Evolutionary conservation across 2,329 filamentous ascomycete genomes (phyloP).

Genomic region (Fusarium graminum): DNA sequence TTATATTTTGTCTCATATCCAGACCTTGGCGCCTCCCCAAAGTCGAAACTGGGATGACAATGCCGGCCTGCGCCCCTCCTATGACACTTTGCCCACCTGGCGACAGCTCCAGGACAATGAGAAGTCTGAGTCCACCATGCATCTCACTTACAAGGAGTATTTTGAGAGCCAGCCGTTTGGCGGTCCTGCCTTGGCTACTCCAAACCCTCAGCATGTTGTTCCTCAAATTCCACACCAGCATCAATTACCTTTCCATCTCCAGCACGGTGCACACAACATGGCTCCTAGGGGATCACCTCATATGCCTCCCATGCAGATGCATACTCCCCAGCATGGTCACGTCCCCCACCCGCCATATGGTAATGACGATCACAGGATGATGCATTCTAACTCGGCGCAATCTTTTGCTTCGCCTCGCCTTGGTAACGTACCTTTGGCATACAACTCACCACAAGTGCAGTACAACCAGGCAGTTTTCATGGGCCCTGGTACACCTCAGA

Average conservation of each 20-base stretch:
- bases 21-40: constrained; percentile 65
- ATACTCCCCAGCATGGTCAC: constrained; percentile 78
- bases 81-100: constrained; percentile 89
- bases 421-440: constrained; percentile 76
- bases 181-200: constrained; percentile 72
- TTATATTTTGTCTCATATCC: constrained; percentile 66
- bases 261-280: constrained; percentile 77
- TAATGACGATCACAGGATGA: constrained; percentile 89
- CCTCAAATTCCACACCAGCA: constrained; percentile 85
- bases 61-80: constrained; percentile 85
- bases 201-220: constrained; percentile 76
- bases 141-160: constrained; percentile 78
- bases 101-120: constrained; percentile 78
- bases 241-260: constrained; percentile 85
- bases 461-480: constrained; percentile 81
- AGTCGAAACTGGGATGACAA: constrained; percentile 78
- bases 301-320: constrained; percentile 82
- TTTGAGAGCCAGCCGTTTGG: constrained; percentile 77
- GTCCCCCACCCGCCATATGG: constrained; percentile 75
- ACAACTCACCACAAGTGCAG: constrained; percentile 77
- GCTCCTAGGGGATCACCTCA: constrained; percentile 78
- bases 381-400: constrained; percentile 84
- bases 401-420: constrained; percentile 88
- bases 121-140: constrained; percentile 73
- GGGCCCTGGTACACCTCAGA: constrained; percentile 76